Conservation (phyloP, 2,329 filamentous ascomycete species). For the Penicillium freii region DNA sequence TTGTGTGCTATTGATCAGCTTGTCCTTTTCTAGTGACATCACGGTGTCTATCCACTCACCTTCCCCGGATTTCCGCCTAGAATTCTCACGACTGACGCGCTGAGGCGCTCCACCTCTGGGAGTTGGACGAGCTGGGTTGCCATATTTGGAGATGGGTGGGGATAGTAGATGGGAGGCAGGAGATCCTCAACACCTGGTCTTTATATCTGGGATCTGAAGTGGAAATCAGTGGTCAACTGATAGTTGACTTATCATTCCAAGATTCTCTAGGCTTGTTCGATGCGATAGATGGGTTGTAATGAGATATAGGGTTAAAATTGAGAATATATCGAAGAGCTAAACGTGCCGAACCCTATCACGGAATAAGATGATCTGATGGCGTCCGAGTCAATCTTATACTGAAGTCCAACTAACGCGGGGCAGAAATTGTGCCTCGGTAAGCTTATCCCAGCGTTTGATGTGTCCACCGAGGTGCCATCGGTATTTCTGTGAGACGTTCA, state of each 20-base stretch:
- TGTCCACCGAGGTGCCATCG: neutral
- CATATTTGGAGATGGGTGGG: slow-evolving; percentile 45
- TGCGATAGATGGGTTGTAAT: neutral
- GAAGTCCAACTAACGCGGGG: slow-evolving; percentile 11
- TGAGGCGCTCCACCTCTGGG: slow-evolving; percentile 73
- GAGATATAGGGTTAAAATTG: neutral
- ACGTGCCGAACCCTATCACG: neutral
- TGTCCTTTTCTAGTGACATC: neutral
- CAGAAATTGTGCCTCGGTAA: slow-evolving; percentile 19
- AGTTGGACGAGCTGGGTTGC: slow-evolving; percentile 62
- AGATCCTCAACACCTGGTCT: neutral
- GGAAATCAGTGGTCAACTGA: neutral
- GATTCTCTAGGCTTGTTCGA: neutral
- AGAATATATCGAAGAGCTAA: neutral
- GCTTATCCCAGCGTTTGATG: slow-evolving; percentile 20
- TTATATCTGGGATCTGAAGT: neutral
- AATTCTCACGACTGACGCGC: slow-evolving; percentile 75
- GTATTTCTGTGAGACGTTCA: too few relatives aligned
- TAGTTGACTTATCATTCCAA: slow-evolving; percentile 4
- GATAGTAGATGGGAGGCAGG: neutral
- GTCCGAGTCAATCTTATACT: neutral
- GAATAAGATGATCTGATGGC: neutral
- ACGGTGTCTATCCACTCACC: slow-evolving; percentile 41
- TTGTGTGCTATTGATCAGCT: slow-evolving; percentile 9
- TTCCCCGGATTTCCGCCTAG: slow-evolving; percentile 90